Percentiles rank a stretch among this genome's conserved stretches.
phyloP scores from a whole-genome alignment of 2,329 filamentous ascomycete species.

The Trichoderma aggressivum region DNA sequence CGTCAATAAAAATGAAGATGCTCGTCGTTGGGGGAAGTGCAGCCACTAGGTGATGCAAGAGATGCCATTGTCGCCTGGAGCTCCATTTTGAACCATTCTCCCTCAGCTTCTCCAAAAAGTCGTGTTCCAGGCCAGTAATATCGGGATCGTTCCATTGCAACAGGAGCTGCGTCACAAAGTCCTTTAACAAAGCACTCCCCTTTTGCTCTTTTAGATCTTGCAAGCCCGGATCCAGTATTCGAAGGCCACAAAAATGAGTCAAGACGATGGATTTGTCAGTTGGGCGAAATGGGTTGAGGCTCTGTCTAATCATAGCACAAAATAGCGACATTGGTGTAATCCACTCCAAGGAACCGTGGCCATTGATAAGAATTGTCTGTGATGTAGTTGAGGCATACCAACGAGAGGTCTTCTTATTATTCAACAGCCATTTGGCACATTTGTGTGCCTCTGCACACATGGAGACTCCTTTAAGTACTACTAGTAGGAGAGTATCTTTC shows the following conservation, averaged over 20 bases:
- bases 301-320: background rate
- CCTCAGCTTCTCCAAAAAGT: background rate
- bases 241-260: background rate
- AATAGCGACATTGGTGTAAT: background rate
- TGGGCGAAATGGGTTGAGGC: no score
- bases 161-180: background rate
- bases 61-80: background rate
- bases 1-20: background rate
- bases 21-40: background rate
- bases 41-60: background rate
- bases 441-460: background rate
- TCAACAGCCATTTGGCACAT: background rate
- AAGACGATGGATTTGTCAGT: no score
- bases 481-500: background rate
- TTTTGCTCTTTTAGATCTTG: no score
- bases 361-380: background rate
- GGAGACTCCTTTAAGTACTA: rapidly evolving
- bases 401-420: background rate
- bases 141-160: background rate
- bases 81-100: background rate
- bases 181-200: background rate
- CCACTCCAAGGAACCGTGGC: background rate
- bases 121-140: background rate
- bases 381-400: background rate
- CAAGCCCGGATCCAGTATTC: background rate